Percentiles rank a stretch among this genome's conserved stretches.
These are phyloP conservation scores for Bruguiera hainesii DNA, from an alignment of 441 rosid species.

Conservation along the genomic window DNA sequence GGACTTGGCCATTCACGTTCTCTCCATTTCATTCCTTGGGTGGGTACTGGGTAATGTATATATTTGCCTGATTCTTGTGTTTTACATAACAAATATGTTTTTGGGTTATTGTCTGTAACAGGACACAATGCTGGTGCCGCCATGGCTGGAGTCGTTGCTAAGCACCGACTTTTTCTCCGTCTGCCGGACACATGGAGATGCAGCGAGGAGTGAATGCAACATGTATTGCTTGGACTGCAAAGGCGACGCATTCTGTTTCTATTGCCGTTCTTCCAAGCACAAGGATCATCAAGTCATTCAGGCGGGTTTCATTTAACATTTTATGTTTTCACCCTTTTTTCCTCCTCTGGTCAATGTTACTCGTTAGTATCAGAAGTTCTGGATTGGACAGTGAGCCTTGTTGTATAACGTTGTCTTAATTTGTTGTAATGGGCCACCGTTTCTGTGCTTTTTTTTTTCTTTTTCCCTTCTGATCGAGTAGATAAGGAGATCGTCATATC, in stretches of 20 bases:
- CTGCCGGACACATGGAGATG: slow-evolving; percentile 50
- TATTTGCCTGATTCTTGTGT: background rate
- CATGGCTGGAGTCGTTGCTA: slow-evolving; percentile 66
- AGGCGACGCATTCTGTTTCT: slow-evolving; percentile 58
- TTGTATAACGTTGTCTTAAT: background rate
- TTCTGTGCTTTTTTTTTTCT: background rate
- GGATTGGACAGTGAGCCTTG: too few relatives aligned
- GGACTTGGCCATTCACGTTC: slow-evolving; percentile 5
- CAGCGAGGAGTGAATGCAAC: slow-evolving; percentile 61
- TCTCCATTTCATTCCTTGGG: background rate
- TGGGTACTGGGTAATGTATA: background rate
- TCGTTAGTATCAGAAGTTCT: too few relatives aligned
- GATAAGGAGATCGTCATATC: slow-evolving; percentile 84
- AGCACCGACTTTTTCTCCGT: slow-evolving; percentile 48
- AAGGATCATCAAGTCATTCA: slow-evolving; percentile 70
- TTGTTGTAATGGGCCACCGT: background rate
- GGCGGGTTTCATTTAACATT: slow-evolving; percentile 26
- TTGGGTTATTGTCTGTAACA: background rate
- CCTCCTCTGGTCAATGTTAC: background rate
- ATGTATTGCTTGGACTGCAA: slow-evolving; percentile 64
- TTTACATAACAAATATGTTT: background rate
- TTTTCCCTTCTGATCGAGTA: slow-evolving; percentile 11
- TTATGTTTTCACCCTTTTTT: background rate
- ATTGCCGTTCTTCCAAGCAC: slow-evolving; percentile 68
- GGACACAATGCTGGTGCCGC: slow-evolving; percentile 42